These are phyloP conservation scores for Mucor sp. DNA, from an alignment of 371 early-diverging fungal species.

Conservation along the genomic window DNA sequence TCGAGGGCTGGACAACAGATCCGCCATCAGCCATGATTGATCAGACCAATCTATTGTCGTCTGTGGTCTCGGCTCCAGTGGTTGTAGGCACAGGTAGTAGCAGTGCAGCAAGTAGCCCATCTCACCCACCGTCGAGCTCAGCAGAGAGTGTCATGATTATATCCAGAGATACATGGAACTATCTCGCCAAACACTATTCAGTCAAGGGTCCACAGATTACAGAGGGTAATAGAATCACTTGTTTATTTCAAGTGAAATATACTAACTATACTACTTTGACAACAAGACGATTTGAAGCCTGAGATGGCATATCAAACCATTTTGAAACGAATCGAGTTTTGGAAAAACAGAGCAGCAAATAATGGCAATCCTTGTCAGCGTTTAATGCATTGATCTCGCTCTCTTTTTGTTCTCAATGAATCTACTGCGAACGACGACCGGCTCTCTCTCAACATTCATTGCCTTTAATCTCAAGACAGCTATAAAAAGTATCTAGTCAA, in stretches of 20 bases:
- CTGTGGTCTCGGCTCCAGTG: not conserved
- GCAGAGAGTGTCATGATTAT: conserved; percentile 29
- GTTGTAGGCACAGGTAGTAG: no score
- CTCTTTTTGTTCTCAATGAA: conserved; percentile 36
- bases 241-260: no score
- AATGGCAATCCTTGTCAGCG: not conserved
- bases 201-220: conserved; percentile 24
- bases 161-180: conserved; percentile 34
- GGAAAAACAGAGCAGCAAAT: conserved; percentile 5
- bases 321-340: conserved; percentile 10
- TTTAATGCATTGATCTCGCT: conserved; percentile 48
- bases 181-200: conserved; percentile 17
- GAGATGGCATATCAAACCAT: not conserved
- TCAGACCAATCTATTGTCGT: not conserved
- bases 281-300: not conserved
- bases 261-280: no score
- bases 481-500: conserved; percentile 2
- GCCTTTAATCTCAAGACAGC: conserved; percentile 44
- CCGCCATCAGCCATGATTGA: conserved; percentile 16
- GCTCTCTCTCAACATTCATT: conserved; percentile 38
- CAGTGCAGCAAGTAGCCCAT: not conserved
- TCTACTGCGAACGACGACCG: conserved; percentile 34
- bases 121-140: conserved; percentile 15
- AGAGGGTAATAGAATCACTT: not conserved
- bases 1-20: conserved; percentile 31